Evolutionary conservation across 352 stramenopile genomes (phyloP).

Genomic region (Thraustochytrium sp.): DNA sequence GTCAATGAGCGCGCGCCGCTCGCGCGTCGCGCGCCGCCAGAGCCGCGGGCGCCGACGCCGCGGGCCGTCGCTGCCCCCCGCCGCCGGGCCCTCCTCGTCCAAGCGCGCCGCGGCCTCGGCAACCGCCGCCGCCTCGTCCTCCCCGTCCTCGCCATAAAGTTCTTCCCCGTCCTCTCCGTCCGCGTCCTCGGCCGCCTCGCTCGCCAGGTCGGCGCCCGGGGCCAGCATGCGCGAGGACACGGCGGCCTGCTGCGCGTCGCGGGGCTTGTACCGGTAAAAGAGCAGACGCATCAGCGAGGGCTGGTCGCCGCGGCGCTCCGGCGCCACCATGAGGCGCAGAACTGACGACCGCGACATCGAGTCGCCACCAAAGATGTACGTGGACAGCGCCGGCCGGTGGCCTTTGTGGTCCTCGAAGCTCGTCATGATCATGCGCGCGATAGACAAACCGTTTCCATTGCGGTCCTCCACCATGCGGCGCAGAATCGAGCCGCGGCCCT

Average conservation of each 20-base stretch:
- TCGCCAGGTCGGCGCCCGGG: background rate
- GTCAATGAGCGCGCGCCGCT: background rate
- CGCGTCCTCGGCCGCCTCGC: background rate
- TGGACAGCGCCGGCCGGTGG: conserved; percentile 15
- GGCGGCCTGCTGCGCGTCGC: background rate
- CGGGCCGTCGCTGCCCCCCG: background rate
- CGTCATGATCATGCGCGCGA: conserved; percentile 36
- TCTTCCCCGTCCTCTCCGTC: background rate
- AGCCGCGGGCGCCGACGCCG: background rate
- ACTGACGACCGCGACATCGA: background rate
- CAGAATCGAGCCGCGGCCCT: background rate
- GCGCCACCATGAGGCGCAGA: background rate
- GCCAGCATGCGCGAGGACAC: background rate
- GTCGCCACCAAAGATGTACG: conserved; percentile 32
- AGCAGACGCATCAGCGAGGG: conserved; percentile 15
- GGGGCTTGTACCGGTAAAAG: background rate
- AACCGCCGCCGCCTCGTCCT: background rate
- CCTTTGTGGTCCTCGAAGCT: conserved; percentile 41
- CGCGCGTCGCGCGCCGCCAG: background rate
- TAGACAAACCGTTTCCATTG: background rate
- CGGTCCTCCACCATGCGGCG: background rate
- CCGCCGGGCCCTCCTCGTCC: background rate
- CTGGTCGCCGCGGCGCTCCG: background rate
- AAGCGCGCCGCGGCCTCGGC: background rate
- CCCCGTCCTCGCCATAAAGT: background rate